Evolutionary conservation across 2,329 filamentous ascomycete genomes (phyloP).

Genomic region (Mycosphaerella sp.): DNA sequence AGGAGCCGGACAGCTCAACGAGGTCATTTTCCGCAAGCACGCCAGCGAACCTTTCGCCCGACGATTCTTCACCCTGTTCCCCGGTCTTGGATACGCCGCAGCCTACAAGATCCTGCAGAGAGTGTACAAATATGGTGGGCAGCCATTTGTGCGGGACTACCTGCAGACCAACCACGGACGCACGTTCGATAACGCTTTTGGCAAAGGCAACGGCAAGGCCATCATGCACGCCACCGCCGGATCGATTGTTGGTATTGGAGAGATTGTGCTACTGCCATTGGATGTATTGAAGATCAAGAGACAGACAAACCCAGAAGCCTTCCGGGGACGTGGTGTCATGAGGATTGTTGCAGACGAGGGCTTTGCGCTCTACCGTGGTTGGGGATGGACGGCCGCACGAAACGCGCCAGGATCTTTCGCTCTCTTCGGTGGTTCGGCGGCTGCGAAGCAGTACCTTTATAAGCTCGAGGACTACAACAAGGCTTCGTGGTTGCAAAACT

Average conservation of each 20-base stretch:
- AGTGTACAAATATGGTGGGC: slow-evolving; percentile 98
- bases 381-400: slow-evolving; percentile 94
- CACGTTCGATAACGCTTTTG: slow-evolving; percentile 82
- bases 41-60: slow-evolving; percentile 61
- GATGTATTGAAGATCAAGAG: slow-evolving; percentile 99
- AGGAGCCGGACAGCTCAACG: slow-evolving; percentile 63
- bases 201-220: slow-evolving; percentile 95
- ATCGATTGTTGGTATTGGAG: slow-evolving; percentile 91
- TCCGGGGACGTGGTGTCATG: slow-evolving; percentile 85
- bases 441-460: slow-evolving; percentile 95
- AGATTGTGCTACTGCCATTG: slow-evolving; percentile 89
- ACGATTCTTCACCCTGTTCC: slow-evolving; percentile 95
- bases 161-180: slow-evolving; percentile 71
- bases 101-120: slow-evolving; percentile 97
- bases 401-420: slow-evolving; percentile 97
- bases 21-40: slow-evolving; percentile 89
- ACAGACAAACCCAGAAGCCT: slow-evolving; percentile 97
- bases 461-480: slow-evolving; percentile 89
- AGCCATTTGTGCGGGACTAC: slow-evolving; percentile 90
- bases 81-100: slow-evolving; percentile 91
- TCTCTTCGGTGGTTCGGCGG: slow-evolving; percentile 95
- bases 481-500: slow-evolving; percentile 92
- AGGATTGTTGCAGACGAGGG: slow-evolving; percentile 90
- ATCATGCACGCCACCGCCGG: slow-evolving; percentile 97
- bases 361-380: slow-evolving; percentile 90